phyloP scores from a whole-genome alignment of 345 rosid genomes.

The Populus deltoides region DNA sequence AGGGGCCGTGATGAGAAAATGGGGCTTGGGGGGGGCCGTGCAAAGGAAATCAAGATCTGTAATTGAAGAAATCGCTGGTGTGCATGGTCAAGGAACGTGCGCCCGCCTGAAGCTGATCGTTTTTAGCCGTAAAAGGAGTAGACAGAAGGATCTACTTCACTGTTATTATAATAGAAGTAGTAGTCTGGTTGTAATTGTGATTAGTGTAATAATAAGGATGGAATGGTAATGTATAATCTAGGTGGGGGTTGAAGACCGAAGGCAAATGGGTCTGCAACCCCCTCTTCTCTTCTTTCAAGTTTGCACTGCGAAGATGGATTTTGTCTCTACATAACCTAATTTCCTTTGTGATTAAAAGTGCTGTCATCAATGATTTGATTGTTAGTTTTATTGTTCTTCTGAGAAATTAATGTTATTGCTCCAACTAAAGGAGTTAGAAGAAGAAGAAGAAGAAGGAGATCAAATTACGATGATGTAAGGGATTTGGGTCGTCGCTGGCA shows the following conservation, averaged over 20 bases:
- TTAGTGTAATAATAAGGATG: neutral
- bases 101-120: neutral
- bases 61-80: slow-evolving; percentile 25
- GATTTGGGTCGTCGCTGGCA: no score
- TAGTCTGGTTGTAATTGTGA: neutral
- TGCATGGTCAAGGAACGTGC: neutral
- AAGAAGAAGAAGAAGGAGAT: no score
- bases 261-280: slow-evolving; percentile 17
- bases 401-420: no score
- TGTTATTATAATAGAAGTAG: no score
- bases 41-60: slow-evolving; percentile 68
- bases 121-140: neutral
- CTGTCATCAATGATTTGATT: no score
- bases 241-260: slow-evolving; percentile 17
- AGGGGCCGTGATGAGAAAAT: slow-evolving; percentile 62
- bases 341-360: neutral
- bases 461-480: no score
- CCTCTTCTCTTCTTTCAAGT: neutral
- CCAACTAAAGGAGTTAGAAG: no score
- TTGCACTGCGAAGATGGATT: no score
- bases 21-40: slow-evolving; percentile 48
- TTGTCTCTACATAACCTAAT: no score
- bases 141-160: neutral
- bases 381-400: no score
- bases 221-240: neutral